These are phyloP conservation scores for Volvariella surrecta DNA, from an alignment of 1,284 basidiomycete genomes.

Conservation along the genomic window DNA sequence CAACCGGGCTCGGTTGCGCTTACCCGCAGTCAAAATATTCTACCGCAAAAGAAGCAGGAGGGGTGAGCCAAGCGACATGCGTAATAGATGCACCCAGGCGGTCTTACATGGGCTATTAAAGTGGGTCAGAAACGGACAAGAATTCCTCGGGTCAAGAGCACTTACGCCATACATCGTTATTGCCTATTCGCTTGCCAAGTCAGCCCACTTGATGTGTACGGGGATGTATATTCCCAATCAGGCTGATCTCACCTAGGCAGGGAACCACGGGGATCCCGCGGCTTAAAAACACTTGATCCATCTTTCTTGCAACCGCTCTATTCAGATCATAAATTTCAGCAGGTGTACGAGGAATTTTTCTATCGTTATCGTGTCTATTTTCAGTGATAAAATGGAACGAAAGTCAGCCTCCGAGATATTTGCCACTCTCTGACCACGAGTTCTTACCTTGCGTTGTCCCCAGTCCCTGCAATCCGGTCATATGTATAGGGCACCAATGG, in stretches of 20 bases:
- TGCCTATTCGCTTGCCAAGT: constrained; percentile 36
- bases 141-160: constrained; percentile 12
- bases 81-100: constrained; percentile 2
- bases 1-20: constrained; percentile 10
- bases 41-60: constrained; percentile 16
- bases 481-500: constrained; percentile 6
- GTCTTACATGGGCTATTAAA: constrained; percentile 51
- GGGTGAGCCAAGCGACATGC: constrained; percentile 5
- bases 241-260: constrained; percentile 52
- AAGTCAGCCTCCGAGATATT: too few species aligned
- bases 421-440: not conserved
- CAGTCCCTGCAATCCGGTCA: constrained; percentile 57
- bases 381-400: not conserved
- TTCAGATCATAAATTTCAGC: constrained; percentile 80
- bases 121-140: constrained; percentile 6
- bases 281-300: constrained; percentile 61
- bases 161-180: constrained; percentile 86
- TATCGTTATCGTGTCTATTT: constrained; percentile 82
- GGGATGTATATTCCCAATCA: constrained; percentile 1
- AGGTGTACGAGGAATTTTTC: constrained; percentile 69
- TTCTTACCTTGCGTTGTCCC: constrained; percentile 78
- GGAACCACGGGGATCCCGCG: constrained; percentile 80
- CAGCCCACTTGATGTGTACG: not conserved
- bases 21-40: constrained; percentile 64
- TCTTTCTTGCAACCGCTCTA: constrained; percentile 55